Conservation (phyloP, 2,329 filamentous ascomycete species). For the Periconia macrospinosa region DNA sequence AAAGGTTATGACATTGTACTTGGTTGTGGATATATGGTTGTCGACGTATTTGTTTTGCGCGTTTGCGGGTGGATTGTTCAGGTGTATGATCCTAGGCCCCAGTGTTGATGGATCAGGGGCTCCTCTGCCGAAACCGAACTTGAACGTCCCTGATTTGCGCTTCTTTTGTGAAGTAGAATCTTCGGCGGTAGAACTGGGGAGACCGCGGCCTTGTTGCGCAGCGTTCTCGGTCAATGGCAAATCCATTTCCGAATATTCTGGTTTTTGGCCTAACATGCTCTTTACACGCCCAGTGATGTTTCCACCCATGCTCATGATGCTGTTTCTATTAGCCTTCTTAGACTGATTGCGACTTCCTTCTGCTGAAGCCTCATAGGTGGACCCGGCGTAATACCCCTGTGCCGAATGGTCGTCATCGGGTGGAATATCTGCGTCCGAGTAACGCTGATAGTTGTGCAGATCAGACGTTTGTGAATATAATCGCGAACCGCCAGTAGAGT, state of each 20-base stretch:
- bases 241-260: slow-evolving; percentile 96
- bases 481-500: slow-evolving; percentile 41
- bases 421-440: slow-evolving; percentile 85
- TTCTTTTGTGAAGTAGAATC: slow-evolving; percentile 42
- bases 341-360: slow-evolving; percentile 51
- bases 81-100: slow-evolving; percentile 87
- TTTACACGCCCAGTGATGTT: slow-evolving; percentile 86
- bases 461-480: slow-evolving; percentile 76
- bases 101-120: slow-evolving; percentile 89
- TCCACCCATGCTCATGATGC: slow-evolving; percentile 82
- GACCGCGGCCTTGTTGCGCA: slow-evolving; percentile 48
- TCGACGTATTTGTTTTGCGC: slow-evolving; percentile 85
- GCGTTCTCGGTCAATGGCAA: slow-evolving; percentile 84
- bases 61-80: slow-evolving; percentile 96
- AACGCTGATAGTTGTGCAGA: slow-evolving; percentile 84
- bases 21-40: slow-evolving; percentile 96
- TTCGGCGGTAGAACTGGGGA: slow-evolving; percentile 45
- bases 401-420: slow-evolving; percentile 73
- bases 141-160: slow-evolving; percentile 67
- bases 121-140: slow-evolving; percentile 83
- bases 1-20: slow-evolving; percentile 94
- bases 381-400: slow-evolving; percentile 75
- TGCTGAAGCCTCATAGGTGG: slow-evolving; percentile 58
- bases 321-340: slow-evolving; percentile 78
- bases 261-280: slow-evolving; percentile 84